Conservation (phyloP, 73 alveolate genomes). For the Blepharisma stoltei region DNA sequence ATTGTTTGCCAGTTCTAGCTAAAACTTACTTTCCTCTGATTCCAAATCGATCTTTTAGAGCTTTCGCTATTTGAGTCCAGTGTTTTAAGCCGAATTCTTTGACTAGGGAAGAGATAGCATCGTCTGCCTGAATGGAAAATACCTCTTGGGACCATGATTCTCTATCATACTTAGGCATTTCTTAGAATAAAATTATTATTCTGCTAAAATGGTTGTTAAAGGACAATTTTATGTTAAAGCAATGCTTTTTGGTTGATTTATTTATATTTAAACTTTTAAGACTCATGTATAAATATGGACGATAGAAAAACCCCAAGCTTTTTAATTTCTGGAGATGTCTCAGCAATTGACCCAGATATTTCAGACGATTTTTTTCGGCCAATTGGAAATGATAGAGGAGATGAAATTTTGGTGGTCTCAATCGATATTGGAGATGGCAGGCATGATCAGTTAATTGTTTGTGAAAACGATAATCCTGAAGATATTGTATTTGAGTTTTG, state of each 20-base stretch:
- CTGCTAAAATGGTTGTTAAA: too few relatives aligned
- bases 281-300: too few relatives aligned
- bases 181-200: too few relatives aligned
- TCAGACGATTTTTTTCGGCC: too few relatives aligned
- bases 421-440: slow-evolving; percentile 33
- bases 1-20: slow-evolving; percentile 76
- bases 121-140: slow-evolving; percentile 55
- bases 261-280: too few relatives aligned
- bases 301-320: too few relatives aligned
- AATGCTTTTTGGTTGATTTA: too few relatives aligned
- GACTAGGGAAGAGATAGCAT: slow-evolving; percentile 64
- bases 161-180: background rate
- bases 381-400: slow-evolving; percentile 15
- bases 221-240: too few relatives aligned
- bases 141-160: slow-evolving; percentile 1
- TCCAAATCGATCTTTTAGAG: slow-evolving; percentile 77
- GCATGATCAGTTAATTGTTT: slow-evolving; percentile 11
- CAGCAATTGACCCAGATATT: too few relatives aligned
- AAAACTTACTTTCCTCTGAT: slow-evolving; percentile 71
- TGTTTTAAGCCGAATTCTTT: slow-evolving; percentile 70
- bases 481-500: too few relatives aligned
- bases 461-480: slow-evolving; percentile 25
- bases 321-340: too few relatives aligned
- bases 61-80: slow-evolving; percentile 79
- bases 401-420: background rate